Evolutionary conservation across 2,329 filamentous ascomycete genomes (phyloP).

Genomic region (Scedosporium minutisporum): DNA sequence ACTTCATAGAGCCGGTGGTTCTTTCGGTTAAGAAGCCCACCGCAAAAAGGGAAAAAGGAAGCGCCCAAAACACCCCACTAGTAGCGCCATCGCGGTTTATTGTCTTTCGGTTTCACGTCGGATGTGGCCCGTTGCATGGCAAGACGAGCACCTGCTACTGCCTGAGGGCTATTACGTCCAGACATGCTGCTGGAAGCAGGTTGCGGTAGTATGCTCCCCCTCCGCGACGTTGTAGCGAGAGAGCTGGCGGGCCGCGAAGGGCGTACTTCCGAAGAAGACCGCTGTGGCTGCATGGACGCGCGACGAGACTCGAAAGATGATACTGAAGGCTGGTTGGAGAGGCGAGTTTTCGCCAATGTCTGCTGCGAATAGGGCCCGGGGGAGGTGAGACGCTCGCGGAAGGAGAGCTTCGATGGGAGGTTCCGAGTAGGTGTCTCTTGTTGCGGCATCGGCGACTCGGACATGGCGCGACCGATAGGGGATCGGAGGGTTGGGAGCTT

Average conservation of each 20-base stretch:
- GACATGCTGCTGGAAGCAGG: conserved; percentile 22
- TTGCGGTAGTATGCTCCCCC: conserved; percentile 45
- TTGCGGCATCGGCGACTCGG: conserved; percentile 37
- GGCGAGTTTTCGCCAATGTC: conserved; percentile 32
- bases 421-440: conserved; percentile 36
- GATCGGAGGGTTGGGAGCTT: conserved; percentile 40
- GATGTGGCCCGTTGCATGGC: conserved; percentile 30
- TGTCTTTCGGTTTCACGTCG: conserved; percentile 25
- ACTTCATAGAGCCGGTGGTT: not conserved
- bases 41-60: conserved; percentile 3
- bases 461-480: conserved; percentile 33
- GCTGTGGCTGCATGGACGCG: conserved; percentile 41
- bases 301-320: conserved; percentile 34
- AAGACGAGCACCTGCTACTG: conserved; percentile 33
- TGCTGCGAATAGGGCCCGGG: conserved; percentile 40
- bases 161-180: conserved; percentile 40
- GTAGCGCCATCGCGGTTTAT: conserved; percentile 41
- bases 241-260: conserved; percentile 46
- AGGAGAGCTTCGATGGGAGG: conserved; percentile 36
- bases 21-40: not conserved
- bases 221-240: conserved; percentile 36
- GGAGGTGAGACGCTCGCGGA: conserved; percentile 42
- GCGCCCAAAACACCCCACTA: conserved; percentile 12
- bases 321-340: conserved; percentile 33
- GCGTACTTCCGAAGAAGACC: conserved; percentile 21